Base-by-base conservation (phyloP, 768 basidiomycete genomes). In the Infundibulicybe gibba region DNA sequence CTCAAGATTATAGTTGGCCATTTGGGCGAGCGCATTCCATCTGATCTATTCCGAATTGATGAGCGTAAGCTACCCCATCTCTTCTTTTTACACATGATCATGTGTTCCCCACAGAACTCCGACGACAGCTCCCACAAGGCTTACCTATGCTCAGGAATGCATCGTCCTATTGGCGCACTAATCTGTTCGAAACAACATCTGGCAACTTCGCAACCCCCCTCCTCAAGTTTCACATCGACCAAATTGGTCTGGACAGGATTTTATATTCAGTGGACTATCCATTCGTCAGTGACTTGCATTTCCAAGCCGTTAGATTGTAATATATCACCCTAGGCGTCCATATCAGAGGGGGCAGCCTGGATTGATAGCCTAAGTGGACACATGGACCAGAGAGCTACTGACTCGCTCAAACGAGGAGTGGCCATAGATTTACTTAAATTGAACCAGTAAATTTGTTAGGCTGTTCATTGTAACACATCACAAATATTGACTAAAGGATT, bases 1-100 rank as follows among this genome's bases (percentile, higher is more conserved):
- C 45, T 68, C 17, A 67, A 68, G 32, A 57, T 72, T 10, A 71
- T 74, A 14, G 66, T 73, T 15, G 72, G 70, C 1, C 72, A 74
- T 54, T 50, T 74, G 15, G 71, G 71, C 8, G 71, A 73, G 51
- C 62, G 71, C 12, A 62, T 72, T 31, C 63, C 71, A 0, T 74
- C 71, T 8, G 71, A 74, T 46, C 56, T 74, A 1, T 53, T 61
- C 45, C 62, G 72, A 14, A 70, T 70, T 21, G 66, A 74, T 40
- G 61, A 65, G 20, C 67, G 70, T 72, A 43, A 33, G 65, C 56
- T 16, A 15, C 6, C 32, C 13, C 39, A 5, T 40, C 37, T 2
- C 3, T 21, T 37, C 20, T 30, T 4, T 16, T 16, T 45, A 2
- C 2, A 0, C 5, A 30, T 30, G n/a, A 15, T 44, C 10, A 15